phyloP scores from a whole-genome alignment of 495 filamentous ascomycete genomes.

The Recurvomyces mirabilis region DNA sequence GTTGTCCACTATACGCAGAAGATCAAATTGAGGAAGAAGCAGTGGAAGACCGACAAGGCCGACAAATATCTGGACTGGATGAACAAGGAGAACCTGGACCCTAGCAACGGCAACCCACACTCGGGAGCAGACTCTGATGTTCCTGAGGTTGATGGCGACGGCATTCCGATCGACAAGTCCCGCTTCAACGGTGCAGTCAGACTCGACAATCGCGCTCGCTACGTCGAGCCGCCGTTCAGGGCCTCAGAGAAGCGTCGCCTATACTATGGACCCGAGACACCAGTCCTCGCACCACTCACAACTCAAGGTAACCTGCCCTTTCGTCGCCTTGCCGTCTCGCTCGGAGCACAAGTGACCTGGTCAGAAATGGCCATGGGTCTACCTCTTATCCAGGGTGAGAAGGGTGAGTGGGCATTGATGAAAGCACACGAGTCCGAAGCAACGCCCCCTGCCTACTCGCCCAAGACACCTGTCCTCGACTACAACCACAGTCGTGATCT shows the following conservation, averaged over 20 bases:
- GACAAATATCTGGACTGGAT: conserved; percentile 69
- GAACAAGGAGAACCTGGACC: conserved; percentile 46
- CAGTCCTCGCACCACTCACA: conserved; percentile 75
- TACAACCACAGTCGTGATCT: conserved; percentile 76
- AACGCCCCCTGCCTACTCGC: conserved; percentile 48
- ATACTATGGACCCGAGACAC: conserved; percentile 89
- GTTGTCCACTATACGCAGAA: conserved; percentile 54
- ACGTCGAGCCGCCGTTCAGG: conserved; percentile 70
- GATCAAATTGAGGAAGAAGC: conserved; percentile 55
- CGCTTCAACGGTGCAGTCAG: conserved; percentile 12
- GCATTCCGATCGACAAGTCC: conserved; percentile 28
- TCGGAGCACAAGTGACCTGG: conserved; percentile 88
- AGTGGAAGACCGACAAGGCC: conserved; percentile 53
- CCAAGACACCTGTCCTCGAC: conserved; percentile 44
- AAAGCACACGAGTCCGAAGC: conserved; percentile 77
- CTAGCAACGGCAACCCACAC: conserved; percentile 28
- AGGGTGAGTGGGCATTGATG: conserved; percentile 88
- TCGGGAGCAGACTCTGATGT: not conserved
- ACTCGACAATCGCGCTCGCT: conserved; percentile 66
- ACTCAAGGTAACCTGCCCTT: conserved; percentile 98
- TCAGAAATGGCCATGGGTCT: conserved; percentile 96
- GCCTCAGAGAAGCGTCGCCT: conserved; percentile 86
- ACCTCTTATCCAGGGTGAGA: conserved; percentile 81
- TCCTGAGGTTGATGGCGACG: conserved; percentile 6
- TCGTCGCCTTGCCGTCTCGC: conserved; percentile 76